phyloP scores from a whole-genome alignment of 371 early-diverging fungal species.

The Batkoa obscura region DNA sequence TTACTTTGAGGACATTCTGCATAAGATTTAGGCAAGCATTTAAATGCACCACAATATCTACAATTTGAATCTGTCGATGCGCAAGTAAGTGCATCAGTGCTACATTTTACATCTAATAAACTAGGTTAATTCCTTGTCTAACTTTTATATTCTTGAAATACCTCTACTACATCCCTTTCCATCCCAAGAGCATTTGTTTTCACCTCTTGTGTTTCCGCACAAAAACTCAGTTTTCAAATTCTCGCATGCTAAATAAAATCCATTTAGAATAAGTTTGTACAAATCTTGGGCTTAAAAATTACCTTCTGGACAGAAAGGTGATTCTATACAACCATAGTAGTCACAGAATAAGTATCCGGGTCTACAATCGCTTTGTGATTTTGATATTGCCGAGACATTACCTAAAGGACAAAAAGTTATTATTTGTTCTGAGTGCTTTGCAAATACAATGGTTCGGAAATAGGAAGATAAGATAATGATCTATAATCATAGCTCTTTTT shows the following conservation, averaged over 20 bases:
- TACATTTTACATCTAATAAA: not conserved
- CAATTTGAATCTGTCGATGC: not conserved
- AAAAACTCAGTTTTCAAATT: not conserved
- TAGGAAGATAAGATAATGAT: too few relatives aligned
- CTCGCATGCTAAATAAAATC: not conserved
- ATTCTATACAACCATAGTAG: not conserved
- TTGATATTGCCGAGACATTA: too few relatives aligned
- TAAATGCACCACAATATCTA: not conserved
- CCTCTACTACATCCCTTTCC: not conserved
- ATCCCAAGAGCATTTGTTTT: not conserved
- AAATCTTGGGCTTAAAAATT: not conserved
- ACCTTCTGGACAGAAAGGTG: not conserved
- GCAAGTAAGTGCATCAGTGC: not conserved
- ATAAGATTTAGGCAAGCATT: not conserved
- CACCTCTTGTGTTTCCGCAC: not conserved
- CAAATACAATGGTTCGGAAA: too few relatives aligned
- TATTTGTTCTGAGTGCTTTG: too few relatives aligned
- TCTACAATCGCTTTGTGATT: not conserved
- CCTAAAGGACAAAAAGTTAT: too few relatives aligned
- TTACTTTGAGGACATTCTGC: too few relatives aligned
- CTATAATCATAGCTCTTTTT: too few relatives aligned
- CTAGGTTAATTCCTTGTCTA: not conserved
- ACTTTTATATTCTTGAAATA: not conserved
- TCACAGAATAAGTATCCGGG: slow-evolving; percentile 2
- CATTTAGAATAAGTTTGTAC: not conserved